Base-by-base conservation (phyloP, 2,329 filamentous ascomycete species). In the Aspergillus fischeri region DNA sequence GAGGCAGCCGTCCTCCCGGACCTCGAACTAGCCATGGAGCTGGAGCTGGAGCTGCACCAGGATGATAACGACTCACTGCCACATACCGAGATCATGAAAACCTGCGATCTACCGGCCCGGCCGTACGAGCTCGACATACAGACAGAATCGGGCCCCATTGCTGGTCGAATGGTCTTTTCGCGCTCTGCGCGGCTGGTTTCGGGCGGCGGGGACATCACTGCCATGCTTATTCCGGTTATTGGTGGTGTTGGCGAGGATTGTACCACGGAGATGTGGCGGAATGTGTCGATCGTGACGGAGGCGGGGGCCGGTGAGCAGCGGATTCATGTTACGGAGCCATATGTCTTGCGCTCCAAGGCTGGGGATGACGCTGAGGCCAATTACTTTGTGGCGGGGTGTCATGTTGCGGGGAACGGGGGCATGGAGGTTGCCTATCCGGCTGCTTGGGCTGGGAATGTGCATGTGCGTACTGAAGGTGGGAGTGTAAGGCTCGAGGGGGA, bases 181-280 rank as follows among this genome's bases (percentile, higher is more conserved):
- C 73, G 77, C 25, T 77, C 81, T 45, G 68, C 73, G 4, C 75
- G 84, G 60, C 66, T 77, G 25, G 72, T 74, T 3, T 78, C 81
- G 0, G 72, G 71, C 50, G 85, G 84, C 29, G 70, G 84, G 28
- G 70, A 66, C 10, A 76, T 86, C 45, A 75, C 72, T 20, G 78
- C 82, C 9, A 77, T 73, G 1, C 75, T 87, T 27, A 69, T 71
- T 1, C 75, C 86, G 5, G 32, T 38, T 1, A 17, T 17, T 38
- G 14, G 14, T 38, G 32, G 6, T 17, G 14, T 38, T 38, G 14
- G 5, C 0, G 14, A 38, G 14, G 14, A 38, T 38, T 6, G 75
- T 11, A 24, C 20, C 42, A 4, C 8, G 8, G n/a, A 49, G 7
- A 24, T 49, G 11, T 25, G 55, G 28, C 24, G 24, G 9, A 61